phyloP scores from a whole-genome alignment of 1,284 basidiomycete genomes.

The Cryptococcus wingfieldii region DNA sequence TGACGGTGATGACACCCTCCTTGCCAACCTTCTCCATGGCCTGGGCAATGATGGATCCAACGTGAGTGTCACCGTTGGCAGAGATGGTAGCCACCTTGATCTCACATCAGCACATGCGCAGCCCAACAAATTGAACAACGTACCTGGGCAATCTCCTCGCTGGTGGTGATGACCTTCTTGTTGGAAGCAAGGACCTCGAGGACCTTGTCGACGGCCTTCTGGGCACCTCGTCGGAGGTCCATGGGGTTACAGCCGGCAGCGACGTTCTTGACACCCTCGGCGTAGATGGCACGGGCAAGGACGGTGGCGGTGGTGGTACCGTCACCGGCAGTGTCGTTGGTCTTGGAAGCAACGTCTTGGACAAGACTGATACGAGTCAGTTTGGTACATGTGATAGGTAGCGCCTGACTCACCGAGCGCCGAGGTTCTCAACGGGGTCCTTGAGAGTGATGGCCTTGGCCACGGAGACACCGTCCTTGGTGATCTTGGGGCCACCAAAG shows the following conservation, averaged over 20 bases:
- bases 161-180: constrained; percentile 92
- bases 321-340: constrained; percentile 96
- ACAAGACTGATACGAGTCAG: constrained; percentile 61
- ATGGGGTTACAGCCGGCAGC: constrained; percentile 98
- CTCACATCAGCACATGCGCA: neutral
- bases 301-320: constrained; percentile 98
- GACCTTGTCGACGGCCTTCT: constrained; percentile 93
- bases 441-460: constrained; percentile 91
- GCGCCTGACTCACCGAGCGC: constrained; percentile 69
- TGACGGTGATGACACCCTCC: constrained; percentile 99
- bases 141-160: constrained; percentile 89
- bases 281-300: constrained; percentile 92
- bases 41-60: constrained; percentile 95
- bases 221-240: constrained; percentile 94
- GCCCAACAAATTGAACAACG: constrained; percentile 6
- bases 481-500: constrained; percentile 96
- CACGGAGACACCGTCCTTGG: constrained; percentile 98
- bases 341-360: constrained; percentile 93
- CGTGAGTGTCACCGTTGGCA: constrained; percentile 91
- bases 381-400: neutral
- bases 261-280: constrained; percentile 98
- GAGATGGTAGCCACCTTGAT: constrained; percentile 87
- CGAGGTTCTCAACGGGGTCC: constrained; percentile 99
- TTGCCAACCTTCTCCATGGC: constrained; percentile 99
- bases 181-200: constrained; percentile 85